A percentile compares a stretch with the other conserved stretches of the same genome.
Evolutionary conservation across 441 rosid species (phyloP).

Genomic region (Bocquillonia castaneifolia): DNA sequence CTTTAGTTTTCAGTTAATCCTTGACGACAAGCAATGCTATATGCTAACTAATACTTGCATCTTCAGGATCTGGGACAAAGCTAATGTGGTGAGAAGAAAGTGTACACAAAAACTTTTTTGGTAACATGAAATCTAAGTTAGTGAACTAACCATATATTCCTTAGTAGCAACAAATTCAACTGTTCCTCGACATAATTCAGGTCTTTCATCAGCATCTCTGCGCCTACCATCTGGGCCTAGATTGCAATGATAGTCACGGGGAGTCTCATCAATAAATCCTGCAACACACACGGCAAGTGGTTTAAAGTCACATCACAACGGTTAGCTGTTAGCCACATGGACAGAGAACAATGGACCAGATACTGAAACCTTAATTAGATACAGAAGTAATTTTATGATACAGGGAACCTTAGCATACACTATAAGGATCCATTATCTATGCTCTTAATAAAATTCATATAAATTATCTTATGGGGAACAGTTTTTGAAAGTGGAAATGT

Average conservation of each 20-base stretch:
- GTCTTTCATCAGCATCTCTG: constrained; percentile 85
- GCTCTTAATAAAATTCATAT: background rate
- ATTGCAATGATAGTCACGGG: constrained; percentile 83
- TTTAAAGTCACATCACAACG: background rate
- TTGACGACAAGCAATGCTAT: background rate
- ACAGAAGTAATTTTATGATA: background rate
- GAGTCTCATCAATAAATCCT: constrained; percentile 83
- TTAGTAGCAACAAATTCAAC: constrained; percentile 83
- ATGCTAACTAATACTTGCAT: background rate
- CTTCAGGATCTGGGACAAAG: background rate
- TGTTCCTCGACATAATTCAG: constrained; percentile 79
- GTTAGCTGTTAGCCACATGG: background rate
- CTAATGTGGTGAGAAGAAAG: background rate
- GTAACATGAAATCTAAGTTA: background rate
- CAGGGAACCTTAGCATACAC: background rate
- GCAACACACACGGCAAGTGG: constrained; percentile 17
- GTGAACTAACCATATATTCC: constrained; percentile 66
- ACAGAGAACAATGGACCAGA: background rate
- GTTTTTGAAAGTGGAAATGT: background rate
- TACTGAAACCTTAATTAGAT: background rate
- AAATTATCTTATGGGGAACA: background rate
- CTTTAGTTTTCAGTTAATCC: background rate
- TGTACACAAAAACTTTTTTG: background rate
- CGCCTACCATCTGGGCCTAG: constrained; percentile 90
- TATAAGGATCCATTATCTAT: background rate